Conservation (phyloP, 345 rosid species). For the Lagerstroemia speciosa region DNA sequence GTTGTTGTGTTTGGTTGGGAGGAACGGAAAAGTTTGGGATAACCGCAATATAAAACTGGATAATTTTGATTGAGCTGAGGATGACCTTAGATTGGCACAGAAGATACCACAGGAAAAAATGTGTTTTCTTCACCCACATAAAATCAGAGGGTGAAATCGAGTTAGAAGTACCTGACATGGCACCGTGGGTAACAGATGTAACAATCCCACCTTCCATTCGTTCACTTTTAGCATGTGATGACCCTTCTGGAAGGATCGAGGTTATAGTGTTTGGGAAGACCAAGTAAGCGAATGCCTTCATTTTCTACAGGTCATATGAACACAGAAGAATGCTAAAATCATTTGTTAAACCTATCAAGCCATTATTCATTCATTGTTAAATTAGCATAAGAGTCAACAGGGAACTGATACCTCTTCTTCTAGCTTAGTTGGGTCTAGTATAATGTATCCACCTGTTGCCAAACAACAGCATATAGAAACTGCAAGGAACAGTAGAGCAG, state of each 20-base stretch:
- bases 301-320: slow-evolving; percentile 39
- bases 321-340: slow-evolving; percentile 2
- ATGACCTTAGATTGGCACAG: neutral
- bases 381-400: neutral
- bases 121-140: neutral
- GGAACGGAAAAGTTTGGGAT: neutral
- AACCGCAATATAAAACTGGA: neutral
- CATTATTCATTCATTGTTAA: neutral
- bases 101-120: neutral
- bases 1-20: neutral
- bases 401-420: slow-evolving; percentile 68
- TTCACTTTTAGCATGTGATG: slow-evolving; percentile 39
- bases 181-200: slow-evolving; percentile 72
- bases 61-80: neutral
- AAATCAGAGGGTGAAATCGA: neutral
- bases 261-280: slow-evolving; percentile 68
- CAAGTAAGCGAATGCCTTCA: slow-evolving; percentile 70
- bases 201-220: slow-evolving; percentile 62
- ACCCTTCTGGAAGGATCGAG: slow-evolving; percentile 49
- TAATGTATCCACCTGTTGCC: slow-evolving; percentile 45
- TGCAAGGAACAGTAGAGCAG: slow-evolving; percentile 22
- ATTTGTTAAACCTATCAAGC: neutral
- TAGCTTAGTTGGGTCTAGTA: slow-evolving; percentile 74
- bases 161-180: slow-evolving; percentile 53
- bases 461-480: slow-evolving; percentile 86